Conservation (phyloP, 164 flowering plant species). For the Kingdonia uniflora region DNA sequence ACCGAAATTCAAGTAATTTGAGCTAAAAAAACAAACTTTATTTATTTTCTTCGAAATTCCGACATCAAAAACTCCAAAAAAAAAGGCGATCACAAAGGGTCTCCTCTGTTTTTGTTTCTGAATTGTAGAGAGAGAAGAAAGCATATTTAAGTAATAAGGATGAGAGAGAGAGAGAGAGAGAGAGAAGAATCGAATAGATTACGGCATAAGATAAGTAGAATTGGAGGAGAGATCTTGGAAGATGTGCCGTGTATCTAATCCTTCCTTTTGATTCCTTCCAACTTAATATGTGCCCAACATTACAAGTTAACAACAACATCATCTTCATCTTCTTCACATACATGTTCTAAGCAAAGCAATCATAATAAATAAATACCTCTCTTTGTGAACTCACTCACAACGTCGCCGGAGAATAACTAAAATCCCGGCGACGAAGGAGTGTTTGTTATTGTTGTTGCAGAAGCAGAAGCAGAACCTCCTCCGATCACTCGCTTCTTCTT, state of each 20-base stretch:
- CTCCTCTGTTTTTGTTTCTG: too few relatives aligned
- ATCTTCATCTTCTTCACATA: too few relatives aligned
- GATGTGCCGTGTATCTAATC: slow-evolving; percentile 81
- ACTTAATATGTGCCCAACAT: slow-evolving; percentile 41
- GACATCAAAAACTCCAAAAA: neutral
- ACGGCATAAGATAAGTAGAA: slow-evolving; percentile 59
- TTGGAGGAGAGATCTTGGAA: slow-evolving; percentile 45
- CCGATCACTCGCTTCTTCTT: too few relatives aligned
- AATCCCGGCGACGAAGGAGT: too few relatives aligned
- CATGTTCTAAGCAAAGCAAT: too few relatives aligned
- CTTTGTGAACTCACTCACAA: too few relatives aligned
- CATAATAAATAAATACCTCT: too few relatives aligned
- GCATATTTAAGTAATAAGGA: neutral
- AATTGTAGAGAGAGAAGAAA: neutral
- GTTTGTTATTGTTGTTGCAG: too few relatives aligned
- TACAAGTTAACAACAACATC: slow-evolving; percentile 56
- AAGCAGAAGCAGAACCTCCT: too few relatives aligned
- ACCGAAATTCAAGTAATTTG: neutral
- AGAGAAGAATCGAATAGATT: slow-evolving; percentile 42
- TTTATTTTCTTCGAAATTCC: neutral
- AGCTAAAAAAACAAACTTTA: neutral
- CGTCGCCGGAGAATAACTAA: too few relatives aligned
- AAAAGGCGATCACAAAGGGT: too few relatives aligned
- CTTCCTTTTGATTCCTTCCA: slow-evolving; percentile 36
- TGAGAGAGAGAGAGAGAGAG: neutral